A percentile compares a stretch with the other conserved stretches of the same genome.
These are phyloP conservation scores for Coriaria nepalensis DNA, from an alignment of 306 rosid genomes.

Conservation along the genomic window DNA sequence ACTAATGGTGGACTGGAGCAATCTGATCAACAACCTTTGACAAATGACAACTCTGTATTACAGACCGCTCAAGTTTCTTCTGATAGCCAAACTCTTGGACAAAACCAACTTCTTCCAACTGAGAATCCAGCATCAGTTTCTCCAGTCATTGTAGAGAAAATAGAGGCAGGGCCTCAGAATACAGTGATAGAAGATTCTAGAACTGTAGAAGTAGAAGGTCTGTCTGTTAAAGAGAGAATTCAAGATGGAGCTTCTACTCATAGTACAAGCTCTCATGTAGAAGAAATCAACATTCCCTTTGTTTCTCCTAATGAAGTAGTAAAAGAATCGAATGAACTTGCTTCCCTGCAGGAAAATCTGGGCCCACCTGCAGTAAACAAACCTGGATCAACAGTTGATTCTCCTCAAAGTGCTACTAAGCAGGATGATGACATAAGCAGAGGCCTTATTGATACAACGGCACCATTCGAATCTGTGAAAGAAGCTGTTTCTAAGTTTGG, in stretches of 20 bases:
- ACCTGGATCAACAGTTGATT: constrained; percentile 11
- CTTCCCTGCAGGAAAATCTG: constrained; percentile 12
- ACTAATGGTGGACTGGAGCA: not conserved
- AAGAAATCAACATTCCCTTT: constrained; percentile 1
- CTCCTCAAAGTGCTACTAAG: constrained; percentile 17
- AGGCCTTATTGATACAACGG: constrained; percentile 67
- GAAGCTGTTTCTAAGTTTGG: constrained; percentile 97
- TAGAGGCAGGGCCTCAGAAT: constrained; percentile 3
- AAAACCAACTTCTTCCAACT: not conserved
- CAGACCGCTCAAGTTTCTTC: not conserved
- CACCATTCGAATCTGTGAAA: constrained; percentile 96
- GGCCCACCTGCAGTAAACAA: not conserved
- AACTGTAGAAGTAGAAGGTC: constrained; percentile 7
- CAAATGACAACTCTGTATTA: not conserved
- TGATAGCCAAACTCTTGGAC: not conserved
- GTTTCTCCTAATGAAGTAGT: constrained; percentile 1
- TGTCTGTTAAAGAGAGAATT: not conserved
- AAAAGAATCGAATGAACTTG: not conserved
- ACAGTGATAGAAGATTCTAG: constrained; percentile 8
- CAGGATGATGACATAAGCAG: constrained; percentile 32
- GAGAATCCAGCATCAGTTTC: not conserved
- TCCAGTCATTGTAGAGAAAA: constrained; percentile 2
- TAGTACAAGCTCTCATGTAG: not conserved
- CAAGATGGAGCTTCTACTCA: constrained; percentile 4
- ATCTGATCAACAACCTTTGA: not conserved